Conservation (phyloP, 2,329 filamentous ascomycete genomes). For the Exophiala calicioides region DNA sequence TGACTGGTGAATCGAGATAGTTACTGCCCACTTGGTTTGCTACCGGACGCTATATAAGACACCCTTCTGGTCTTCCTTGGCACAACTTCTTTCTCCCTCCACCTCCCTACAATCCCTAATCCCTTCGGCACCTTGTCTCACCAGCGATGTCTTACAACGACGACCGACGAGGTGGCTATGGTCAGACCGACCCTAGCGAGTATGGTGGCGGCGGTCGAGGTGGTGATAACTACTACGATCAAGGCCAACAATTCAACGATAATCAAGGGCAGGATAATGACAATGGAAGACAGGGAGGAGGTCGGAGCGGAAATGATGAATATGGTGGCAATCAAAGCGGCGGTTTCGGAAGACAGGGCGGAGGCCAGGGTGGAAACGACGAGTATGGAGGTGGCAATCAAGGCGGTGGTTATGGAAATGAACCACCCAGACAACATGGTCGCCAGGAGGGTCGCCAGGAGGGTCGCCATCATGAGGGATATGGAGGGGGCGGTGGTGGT, state of each 20-base stretch:
- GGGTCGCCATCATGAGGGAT: conserved; percentile 25
- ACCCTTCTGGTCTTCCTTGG: too few relatives aligned
- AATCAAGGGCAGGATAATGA: conserved; percentile 16
- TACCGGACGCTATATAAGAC: too few relatives aligned
- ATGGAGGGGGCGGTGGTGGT: conserved; percentile 15
- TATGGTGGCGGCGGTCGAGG: conserved; percentile 26
- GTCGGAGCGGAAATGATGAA: conserved; percentile 21
- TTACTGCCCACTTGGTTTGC: too few relatives aligned
- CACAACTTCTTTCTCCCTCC: not conserved
- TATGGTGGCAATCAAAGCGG: too few relatives aligned
- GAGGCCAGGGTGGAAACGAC: conserved; percentile 15
- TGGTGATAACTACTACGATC: conserved; percentile 27
- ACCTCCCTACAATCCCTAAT: not conserved
- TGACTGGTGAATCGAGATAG: too few relatives aligned
- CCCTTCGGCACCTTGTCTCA: not conserved
- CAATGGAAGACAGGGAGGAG: conserved; percentile 17
- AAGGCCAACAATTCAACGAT: conserved; percentile 25
- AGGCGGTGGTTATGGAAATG: conserved; percentile 15
- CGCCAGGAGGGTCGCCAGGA: conserved; percentile 18
- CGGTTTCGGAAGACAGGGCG: conserved; percentile 19
- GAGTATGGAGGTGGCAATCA: conserved; percentile 17
- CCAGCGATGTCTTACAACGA: conserved; percentile 24
- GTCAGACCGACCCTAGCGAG: conserved; percentile 24
- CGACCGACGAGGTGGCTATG: conserved; percentile 23
- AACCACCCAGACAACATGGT: conserved; percentile 10